Evolutionary conservation across 1,284 basidiomycete genomes (phyloP).

Genomic region (Boletus smithii): DNA sequence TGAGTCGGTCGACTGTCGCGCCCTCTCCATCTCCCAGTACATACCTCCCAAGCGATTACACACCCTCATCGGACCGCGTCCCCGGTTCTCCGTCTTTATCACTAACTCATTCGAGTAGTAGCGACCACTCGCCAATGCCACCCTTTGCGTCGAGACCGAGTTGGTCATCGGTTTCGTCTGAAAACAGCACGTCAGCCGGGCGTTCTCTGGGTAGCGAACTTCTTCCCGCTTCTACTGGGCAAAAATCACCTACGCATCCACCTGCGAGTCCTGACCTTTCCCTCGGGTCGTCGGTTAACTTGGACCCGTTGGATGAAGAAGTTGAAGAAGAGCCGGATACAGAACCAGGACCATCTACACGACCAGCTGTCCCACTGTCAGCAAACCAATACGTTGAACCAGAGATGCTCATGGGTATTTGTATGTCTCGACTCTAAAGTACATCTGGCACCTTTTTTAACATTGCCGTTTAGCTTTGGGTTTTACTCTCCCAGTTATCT

Average conservation of each 20-base stretch:
- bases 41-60: slow-evolving; percentile 13
- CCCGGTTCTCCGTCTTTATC: slow-evolving; percentile 19
- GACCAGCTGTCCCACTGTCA: slow-evolving; percentile 29
- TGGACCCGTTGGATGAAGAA: slow-evolving; percentile 20
- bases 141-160: slow-evolving; percentile 23
- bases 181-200: slow-evolving; percentile 14
- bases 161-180: slow-evolving; percentile 32
- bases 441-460: slow-evolving; percentile 7
- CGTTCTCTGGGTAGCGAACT: slow-evolving; percentile 24
- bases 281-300: slow-evolving; percentile 13
- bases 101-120: slow-evolving; percentile 14
- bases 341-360: slow-evolving; percentile 22
- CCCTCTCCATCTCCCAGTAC: slow-evolving; percentile 10
- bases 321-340: slow-evolving; percentile 15
- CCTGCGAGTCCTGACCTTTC: slow-evolving; percentile 29
- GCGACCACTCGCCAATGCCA: slow-evolving; percentile 16
- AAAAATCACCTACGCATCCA: slow-evolving; percentile 20
- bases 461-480: slow-evolving; percentile 51
- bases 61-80: slow-evolving; percentile 12
- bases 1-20: slow-evolving; percentile 8
- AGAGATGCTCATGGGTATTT: slow-evolving; percentile 59
- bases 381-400: slow-evolving; percentile 59
- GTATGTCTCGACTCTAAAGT: slow-evolving; percentile 45
- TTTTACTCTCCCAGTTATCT: slow-evolving; percentile 57
- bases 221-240: slow-evolving; percentile 7